Conservation (phyloP, 768 basidiomycete genomes). For the Lyophyllum atratum region DNA sequence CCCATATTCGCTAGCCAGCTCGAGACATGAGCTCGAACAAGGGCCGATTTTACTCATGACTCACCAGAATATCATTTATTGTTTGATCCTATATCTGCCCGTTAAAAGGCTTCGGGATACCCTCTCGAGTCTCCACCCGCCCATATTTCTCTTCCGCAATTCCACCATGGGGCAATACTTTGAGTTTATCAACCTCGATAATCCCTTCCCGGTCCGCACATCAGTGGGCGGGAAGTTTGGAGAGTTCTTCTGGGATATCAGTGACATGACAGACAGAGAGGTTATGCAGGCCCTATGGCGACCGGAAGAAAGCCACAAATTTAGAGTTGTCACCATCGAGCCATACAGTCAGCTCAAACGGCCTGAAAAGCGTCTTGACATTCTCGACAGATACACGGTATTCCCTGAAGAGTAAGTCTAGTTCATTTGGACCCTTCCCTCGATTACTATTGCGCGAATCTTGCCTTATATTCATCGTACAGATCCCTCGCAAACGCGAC, state of each 20-base stretch:
- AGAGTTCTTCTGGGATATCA: neutral
- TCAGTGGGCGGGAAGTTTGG: neutral
- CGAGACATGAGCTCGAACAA: no score
- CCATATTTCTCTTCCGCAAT: no score
- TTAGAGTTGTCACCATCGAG: neutral
- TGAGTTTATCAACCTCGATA: neutral
- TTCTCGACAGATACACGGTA: no score
- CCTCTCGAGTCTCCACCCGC: no score
- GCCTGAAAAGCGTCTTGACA: no score
- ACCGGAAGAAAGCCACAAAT: neutral
- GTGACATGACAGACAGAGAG: neutral
- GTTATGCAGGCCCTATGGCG: neutral
- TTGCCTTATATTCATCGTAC: neutral
- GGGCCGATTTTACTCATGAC: no score
- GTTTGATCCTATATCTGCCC: no score
- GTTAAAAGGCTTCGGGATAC: no score
- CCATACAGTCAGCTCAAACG: neutral
- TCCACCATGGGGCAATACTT: neutral
- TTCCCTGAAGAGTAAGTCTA: neutral
- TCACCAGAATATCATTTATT: no score
- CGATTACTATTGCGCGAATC: neutral
- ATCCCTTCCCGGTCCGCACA: neutral
- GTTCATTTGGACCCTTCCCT: neutral
- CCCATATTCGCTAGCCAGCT: no score
- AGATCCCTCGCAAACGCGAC: no score